Conservation (phyloP, 2,329 filamentous ascomycete species). For the Aspergillus bombycis region DNA sequence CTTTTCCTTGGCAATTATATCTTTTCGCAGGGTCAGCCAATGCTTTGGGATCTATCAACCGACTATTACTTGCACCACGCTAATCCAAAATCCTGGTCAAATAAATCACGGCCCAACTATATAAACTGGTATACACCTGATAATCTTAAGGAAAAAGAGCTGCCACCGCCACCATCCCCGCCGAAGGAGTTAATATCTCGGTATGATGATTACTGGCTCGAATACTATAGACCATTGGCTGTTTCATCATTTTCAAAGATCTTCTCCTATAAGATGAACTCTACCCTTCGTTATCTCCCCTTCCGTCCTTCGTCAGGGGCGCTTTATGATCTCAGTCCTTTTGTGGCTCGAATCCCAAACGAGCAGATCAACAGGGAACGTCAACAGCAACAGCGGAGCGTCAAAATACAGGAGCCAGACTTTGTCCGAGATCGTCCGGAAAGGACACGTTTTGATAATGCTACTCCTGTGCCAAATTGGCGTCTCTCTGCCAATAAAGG, state of each 20-base stretch:
- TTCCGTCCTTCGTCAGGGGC: conserved; percentile 69
- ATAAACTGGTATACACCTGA: conserved; percentile 85
- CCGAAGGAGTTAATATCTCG: conserved; percentile 48
- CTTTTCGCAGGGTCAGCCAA: conserved; percentile 81
- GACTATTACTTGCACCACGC: conserved; percentile 96
- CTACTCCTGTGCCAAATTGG: conserved; percentile 8
- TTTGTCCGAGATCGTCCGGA: conserved; percentile 49
- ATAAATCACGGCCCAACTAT: conserved; percentile 69
- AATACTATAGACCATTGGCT: conserved; percentile 89
- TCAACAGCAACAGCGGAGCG: conserved; percentile 55
- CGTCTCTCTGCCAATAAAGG: conserved; percentile 30
- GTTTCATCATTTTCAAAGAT: conserved; percentile 90
- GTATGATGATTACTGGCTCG: conserved; percentile 95
- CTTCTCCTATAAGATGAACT: conserved; percentile 90
- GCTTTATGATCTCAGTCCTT: conserved; percentile 84
- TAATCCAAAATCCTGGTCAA: conserved; percentile 73
- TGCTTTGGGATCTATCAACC: conserved; percentile 94
- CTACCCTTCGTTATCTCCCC: conserved; percentile 80
- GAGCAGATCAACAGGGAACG: conserved; percentile 62
- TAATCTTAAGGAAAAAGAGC: conserved; percentile 65
- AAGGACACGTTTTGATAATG: conserved; percentile 26
- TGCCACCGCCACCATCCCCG: conserved; percentile 52
- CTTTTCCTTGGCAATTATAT: conserved; percentile 96
- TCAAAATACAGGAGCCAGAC: conserved; percentile 67
- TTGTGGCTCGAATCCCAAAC: conserved; percentile 70